A percentile compares a stretch with the other conserved stretches of the same genome.
Conservation (phyloP, 2,329 filamentous ascomycete genomes). For the Neopestalotiopsis sp. region DNA sequence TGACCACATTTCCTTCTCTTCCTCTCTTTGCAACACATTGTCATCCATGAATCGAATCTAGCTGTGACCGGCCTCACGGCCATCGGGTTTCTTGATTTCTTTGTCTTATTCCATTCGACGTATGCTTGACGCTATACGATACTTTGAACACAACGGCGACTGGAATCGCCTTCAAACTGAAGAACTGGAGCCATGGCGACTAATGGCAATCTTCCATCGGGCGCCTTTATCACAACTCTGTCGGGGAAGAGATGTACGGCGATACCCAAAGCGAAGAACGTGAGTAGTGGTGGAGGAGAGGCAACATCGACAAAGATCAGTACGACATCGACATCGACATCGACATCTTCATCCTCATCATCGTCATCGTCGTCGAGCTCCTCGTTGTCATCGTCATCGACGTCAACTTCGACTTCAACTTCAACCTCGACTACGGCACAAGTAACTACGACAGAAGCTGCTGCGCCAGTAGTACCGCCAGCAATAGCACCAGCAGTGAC, state of each 20-base stretch:
- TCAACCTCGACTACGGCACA: conserved; percentile 11
- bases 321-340: conserved; percentile 32
- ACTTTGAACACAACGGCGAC: conserved; percentile 39
- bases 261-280: conserved; percentile 45
- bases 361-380: conserved; percentile 26
- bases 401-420: conserved; percentile 13
- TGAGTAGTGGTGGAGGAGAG: conserved; percentile 24
- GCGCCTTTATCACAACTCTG: conserved; percentile 56
- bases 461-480: conserved; percentile 3
- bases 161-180: conserved; percentile 47
- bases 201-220: conserved; percentile 47
- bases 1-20: conserved; percentile 25
- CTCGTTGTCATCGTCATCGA: conserved; percentile 14
- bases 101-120: conserved; percentile 23
- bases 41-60: conserved; percentile 46
- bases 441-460: conserved; percentile 11
- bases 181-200: conserved; percentile 46
- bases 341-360: conserved; percentile 23
- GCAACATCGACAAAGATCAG: conserved; percentile 25
- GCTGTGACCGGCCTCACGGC: conserved; percentile 46
- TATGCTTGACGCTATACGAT: conserved; percentile 32
- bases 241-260: conserved; percentile 60
- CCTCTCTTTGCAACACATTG: conserved; percentile 25
- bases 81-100: conserved; percentile 38
- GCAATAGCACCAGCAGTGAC: not conserved